Evolutionary conservation across 768 basidiomycete species (phyloP).

Genomic region (Hebeloma cylindrosporum): DNA sequence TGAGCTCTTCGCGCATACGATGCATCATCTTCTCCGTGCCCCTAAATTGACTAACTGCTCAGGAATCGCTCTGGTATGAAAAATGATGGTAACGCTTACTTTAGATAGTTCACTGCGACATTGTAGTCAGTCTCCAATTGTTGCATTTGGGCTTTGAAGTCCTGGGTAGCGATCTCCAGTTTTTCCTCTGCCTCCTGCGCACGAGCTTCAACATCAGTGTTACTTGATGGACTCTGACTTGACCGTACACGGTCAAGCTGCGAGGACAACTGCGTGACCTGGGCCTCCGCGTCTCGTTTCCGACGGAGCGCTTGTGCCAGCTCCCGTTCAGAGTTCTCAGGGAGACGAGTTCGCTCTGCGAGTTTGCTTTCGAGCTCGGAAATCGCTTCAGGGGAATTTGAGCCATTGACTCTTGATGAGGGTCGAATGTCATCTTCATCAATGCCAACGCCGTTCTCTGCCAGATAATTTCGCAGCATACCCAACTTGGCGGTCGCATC

Average conservation of each 20-base stretch:
- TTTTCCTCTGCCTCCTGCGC: constrained; percentile 73
- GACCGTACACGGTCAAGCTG: constrained; percentile 69
- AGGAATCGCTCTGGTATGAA: constrained; percentile 12
- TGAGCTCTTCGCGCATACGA: constrained; percentile 92
- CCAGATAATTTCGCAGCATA: constrained; percentile 82
- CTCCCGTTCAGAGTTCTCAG: constrained; percentile 77
- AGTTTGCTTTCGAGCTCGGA: constrained; percentile 79
- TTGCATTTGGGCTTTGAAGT: constrained; percentile 76
- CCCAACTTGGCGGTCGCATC: constrained; percentile 73
- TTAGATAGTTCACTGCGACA: constrained; percentile 95
- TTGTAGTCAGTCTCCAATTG: constrained; percentile 96
- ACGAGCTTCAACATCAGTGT: constrained; percentile 33
- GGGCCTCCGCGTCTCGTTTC: constrained; percentile 74
- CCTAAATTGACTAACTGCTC: constrained; percentile 43
- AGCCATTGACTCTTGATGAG: constrained; percentile 39
- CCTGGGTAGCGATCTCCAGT: constrained; percentile 75
- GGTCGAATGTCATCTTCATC: constrained; percentile 67
- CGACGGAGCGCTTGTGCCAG: constrained; percentile 62
- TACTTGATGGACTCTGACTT: constrained; percentile 49
- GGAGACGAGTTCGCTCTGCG: constrained; percentile 65
- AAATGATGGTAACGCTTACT: constrained; percentile 55
- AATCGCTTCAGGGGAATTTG: constrained; percentile 45
- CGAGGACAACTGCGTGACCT: constrained; percentile 59
- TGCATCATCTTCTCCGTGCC: constrained; percentile 98
- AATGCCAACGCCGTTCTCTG: constrained; percentile 81